These are phyloP conservation scores for Nemania sp. DNA, from an alignment of 2,329 filamentous ascomycete genomes.

Conservation along the genomic window DNA sequence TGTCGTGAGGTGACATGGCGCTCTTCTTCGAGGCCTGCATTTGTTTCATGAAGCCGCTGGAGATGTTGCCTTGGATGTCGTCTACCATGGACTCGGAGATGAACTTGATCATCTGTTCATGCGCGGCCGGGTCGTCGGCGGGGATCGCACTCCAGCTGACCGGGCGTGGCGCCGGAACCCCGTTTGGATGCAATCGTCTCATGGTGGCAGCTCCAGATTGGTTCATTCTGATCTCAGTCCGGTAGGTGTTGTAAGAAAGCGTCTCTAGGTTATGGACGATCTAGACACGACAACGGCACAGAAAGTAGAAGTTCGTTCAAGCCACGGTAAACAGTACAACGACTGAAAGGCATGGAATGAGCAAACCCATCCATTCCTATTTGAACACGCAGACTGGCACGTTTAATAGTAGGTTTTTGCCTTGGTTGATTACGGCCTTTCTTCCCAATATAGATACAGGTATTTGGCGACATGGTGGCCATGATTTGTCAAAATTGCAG, in stretches of 20 bases:
- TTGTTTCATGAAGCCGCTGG: conserved; percentile 27
- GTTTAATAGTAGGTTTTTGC: conserved; percentile 14
- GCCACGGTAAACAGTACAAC: not conserved
- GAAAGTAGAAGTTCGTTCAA: conserved; percentile 1
- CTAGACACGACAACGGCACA: not conserved
- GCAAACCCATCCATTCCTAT: conserved; percentile 3
- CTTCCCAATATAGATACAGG: conserved; percentile 1
- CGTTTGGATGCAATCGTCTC: conserved; percentile 22
- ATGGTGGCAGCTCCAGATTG: conserved; percentile 7
- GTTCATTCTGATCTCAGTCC: conserved; percentile 4
- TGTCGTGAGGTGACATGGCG: conserved; percentile 27
- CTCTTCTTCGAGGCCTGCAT: conserved; percentile 29
- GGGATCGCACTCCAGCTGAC: conserved; percentile 27
- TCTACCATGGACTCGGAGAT: conserved; percentile 28
- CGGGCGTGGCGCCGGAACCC: conserved; percentile 13
- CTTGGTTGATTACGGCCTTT: conserved; percentile 8
- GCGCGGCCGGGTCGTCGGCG: conserved; percentile 25
- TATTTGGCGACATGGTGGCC: conserved; percentile 6
- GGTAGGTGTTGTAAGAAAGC: conserved; percentile 1
- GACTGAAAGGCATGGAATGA: conserved; percentile 2
- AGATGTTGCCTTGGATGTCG: conserved; percentile 29
- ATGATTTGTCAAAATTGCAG: conserved; percentile 28
- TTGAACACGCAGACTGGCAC: conserved; percentile 10
- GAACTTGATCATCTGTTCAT: conserved; percentile 30
- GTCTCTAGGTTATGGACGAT: not conserved